Conservation (phyloP, 129 eudicot genomes). For the Solidago caesia region DNA sequence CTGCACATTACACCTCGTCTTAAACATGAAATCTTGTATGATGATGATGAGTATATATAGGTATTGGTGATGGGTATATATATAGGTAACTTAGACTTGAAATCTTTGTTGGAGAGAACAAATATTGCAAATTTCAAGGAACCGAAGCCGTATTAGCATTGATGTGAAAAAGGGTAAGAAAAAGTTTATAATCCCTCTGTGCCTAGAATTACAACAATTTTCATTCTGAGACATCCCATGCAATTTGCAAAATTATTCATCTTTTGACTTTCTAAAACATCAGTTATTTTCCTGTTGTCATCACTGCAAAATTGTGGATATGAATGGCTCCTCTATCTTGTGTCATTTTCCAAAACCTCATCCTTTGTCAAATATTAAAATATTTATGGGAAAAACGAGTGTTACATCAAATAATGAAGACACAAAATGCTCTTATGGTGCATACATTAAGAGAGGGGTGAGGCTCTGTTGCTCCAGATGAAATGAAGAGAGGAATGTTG, state of each 20-base stretch:
- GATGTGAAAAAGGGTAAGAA: not conserved
- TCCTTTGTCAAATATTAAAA: not conserved
- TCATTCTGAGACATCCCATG: not conserved
- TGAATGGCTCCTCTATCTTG: too few species aligned
- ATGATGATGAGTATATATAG: not conserved
- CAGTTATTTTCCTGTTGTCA: not conserved
- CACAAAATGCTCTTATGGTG: not conserved
- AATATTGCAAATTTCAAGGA: not conserved
- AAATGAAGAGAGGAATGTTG: constrained; percentile 54
- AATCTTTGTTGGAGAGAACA: not conserved
- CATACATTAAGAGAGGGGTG: constrained; percentile 62
- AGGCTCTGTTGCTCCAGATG: constrained; percentile 49
- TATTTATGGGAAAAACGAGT: not conserved
- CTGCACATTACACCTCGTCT: constrained; percentile 35
- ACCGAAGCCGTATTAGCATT: not conserved
- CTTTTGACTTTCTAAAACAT: not conserved
- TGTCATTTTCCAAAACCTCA: too few species aligned
- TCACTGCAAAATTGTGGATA: too few species aligned
- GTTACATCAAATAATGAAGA: not conserved
- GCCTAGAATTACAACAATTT: constrained; percentile 5
- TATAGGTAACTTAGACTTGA: not conserved
- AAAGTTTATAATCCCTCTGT: not conserved
- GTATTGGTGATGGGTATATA: not conserved
- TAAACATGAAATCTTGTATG: constrained; percentile 16
- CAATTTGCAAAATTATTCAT: not conserved